A percentile compares a stretch with the other conserved stretches of the same genome.
These are phyloP conservation scores for Gaeumannomyces tritici DNA, from an alignment of 2,329 filamentous ascomycete species.

Conservation along the genomic window DNA sequence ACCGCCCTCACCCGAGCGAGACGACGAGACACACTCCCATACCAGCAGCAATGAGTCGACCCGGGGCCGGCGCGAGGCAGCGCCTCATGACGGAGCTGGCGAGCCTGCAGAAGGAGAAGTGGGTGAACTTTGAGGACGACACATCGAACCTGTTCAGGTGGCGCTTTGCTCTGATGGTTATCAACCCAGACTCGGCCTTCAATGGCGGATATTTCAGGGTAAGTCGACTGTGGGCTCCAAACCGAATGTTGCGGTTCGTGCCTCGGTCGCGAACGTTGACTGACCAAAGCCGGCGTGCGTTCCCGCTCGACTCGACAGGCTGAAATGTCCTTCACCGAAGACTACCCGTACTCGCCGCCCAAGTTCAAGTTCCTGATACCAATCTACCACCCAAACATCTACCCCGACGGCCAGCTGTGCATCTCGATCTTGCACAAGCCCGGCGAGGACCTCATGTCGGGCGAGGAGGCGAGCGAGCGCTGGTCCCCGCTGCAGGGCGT, in stretches of 20 bases:
- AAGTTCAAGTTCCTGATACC: slow-evolving; percentile 74
- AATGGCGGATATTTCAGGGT: slow-evolving; percentile 85
- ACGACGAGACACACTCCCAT: background rate
- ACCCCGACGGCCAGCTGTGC: slow-evolving; percentile 80
- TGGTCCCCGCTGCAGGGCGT: slow-evolving; percentile 93
- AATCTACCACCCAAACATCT: slow-evolving; percentile 90
- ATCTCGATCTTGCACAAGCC: slow-evolving; percentile 94
- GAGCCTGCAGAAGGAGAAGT: slow-evolving; percentile 76
- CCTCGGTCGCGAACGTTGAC: background rate
- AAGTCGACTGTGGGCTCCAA: slow-evolving; percentile 8
- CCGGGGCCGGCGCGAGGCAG: slow-evolving; percentile 53
- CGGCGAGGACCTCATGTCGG: slow-evolving; percentile 86
- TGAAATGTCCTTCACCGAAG: slow-evolving; percentile 75
- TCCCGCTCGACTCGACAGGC: slow-evolving; percentile 36
- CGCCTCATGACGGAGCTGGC: slow-evolving; percentile 86
- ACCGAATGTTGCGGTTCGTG: background rate
- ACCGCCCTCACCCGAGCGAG: too few species aligned
- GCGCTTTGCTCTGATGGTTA: slow-evolving; percentile 80
- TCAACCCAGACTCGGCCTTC: slow-evolving; percentile 87
- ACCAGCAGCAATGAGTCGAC: background rate
- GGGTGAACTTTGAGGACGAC: slow-evolving; percentile 77
- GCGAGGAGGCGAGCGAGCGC: slow-evolving; percentile 79
- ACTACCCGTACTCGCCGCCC: slow-evolving; percentile 85
- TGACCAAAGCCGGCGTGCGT: background rate
- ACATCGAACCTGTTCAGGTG: slow-evolving; percentile 71